Evolutionary conservation across 2,329 filamentous ascomycete species (phyloP).

Genomic region (Podosphaera xanthii): DNA sequence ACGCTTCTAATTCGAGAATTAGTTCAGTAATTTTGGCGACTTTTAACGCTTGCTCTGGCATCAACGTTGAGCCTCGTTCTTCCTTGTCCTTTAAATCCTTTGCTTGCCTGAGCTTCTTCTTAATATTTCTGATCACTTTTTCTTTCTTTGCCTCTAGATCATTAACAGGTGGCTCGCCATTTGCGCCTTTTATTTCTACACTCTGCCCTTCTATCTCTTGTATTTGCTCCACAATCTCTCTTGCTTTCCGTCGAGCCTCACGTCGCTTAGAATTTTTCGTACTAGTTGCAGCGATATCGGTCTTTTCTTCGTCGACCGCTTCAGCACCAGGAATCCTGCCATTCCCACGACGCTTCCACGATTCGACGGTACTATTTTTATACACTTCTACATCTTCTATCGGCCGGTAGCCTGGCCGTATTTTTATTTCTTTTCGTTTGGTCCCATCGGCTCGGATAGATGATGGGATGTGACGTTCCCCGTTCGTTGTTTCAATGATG

Average conservation of each 20-base stretch:
- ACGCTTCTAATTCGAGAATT: conserved; percentile 59
- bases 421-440: conserved; percentile 81
- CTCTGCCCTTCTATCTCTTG: conserved; percentile 18
- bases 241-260: conserved; percentile 40
- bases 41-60: conserved; percentile 92
- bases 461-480: conserved; percentile 72
- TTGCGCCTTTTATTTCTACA: not conserved
- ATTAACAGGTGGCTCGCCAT: conserved; percentile 7
- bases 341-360: conserved; percentile 52
- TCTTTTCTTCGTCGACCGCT: conserved; percentile 24
- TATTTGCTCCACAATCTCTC: conserved; percentile 14
- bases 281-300: conserved; percentile 27
- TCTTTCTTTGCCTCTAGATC: conserved; percentile 61
- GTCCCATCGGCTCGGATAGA: conserved; percentile 73
- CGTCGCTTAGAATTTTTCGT: conserved; percentile 75
- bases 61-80: conserved; percentile 56
- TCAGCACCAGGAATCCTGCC: conserved; percentile 57
- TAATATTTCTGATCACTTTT: conserved; percentile 77
- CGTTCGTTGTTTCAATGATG: conserved; percentile 51
- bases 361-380: conserved; percentile 74
- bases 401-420: conserved; percentile 78
- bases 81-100: conserved; percentile 80
- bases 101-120: conserved; percentile 89
- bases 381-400: conserved; percentile 93
- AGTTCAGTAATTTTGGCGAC: conserved; percentile 94